Base-by-base conservation (phyloP, 2,329 filamentous ascomycete genomes). In the Colletotrichum paranaense region DNA sequence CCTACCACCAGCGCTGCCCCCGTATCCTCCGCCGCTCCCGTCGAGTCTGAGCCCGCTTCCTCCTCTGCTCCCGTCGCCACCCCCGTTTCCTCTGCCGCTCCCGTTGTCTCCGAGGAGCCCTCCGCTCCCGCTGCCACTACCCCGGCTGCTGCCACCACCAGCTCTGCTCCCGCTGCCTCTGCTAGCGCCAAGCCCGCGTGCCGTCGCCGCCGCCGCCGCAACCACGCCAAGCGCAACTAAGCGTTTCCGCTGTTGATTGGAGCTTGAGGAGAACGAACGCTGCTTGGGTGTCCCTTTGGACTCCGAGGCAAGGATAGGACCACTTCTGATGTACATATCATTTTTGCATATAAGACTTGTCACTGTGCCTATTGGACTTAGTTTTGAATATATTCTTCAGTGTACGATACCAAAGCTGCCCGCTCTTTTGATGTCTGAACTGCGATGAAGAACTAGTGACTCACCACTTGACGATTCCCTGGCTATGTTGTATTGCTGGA, bases 301-400 rank as follows among this genome's bases (percentile, higher is more conserved):
- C 38, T 24, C 30, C 19, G 19, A 30, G 6, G 9, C 14, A 6
- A 49, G 35, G 56, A 49, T 35, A 59, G 60, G 26, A 58, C 24
- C 66, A 30, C n/a, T 73, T 70, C 67, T 65, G 42, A 65, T 73
- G 70, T 70, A 73, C 32, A 73, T 73, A 73, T 66, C 53, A 38
- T 70, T 63, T 60, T 52, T 70, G 56, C 67, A 70, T 35, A 70
- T 70, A 65, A 70, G 56, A 60, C 46, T 60, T 38, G 68, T 38
- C 46, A 42, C 28, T 65, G 46, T 73, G 70, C 67, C 55, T 60
- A 57, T 52, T 65, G 67, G 70, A 70, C 46, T 65, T 65, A 62
- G 46, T 60, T 55, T 56, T 66, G 67, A 66, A 73, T 62, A 65
- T 42, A 73, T 38, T 65, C 32, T 70, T 70, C 60, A 70, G 60